phyloP scores from a whole-genome alignment of 2,329 filamentous ascomycete genomes.

The Diaporthe citri region DNA sequence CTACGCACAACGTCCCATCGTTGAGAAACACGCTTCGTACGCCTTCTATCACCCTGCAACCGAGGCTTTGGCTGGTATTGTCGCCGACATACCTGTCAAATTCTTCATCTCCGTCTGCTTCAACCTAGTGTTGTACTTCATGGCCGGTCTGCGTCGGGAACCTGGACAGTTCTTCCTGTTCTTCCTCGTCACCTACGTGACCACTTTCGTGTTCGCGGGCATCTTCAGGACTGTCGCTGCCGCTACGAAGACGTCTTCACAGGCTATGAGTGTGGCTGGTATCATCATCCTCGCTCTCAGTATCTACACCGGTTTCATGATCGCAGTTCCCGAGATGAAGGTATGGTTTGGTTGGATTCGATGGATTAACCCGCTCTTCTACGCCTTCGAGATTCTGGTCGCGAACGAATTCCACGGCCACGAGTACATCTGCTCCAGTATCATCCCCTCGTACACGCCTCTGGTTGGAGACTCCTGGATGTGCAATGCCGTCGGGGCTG shows the following conservation, averaged over 20 bases:
- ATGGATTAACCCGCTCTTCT: constrained; percentile 80
- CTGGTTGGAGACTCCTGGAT: constrained; percentile 61
- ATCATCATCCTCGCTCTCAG: constrained; percentile 71
- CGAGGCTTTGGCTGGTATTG: constrained; percentile 67
- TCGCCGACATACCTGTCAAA: constrained; percentile 70
- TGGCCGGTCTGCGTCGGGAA: constrained; percentile 66
- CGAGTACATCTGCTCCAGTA: constrained; percentile 66
- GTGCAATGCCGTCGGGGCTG: constrained; percentile 66
- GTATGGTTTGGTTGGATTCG: constrained; percentile 83
- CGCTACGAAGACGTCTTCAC: constrained; percentile 73
- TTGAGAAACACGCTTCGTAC: constrained; percentile 62
- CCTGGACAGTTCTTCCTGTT: constrained; percentile 82
- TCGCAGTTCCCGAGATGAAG: constrained; percentile 69
- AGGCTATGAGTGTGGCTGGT: constrained; percentile 66
- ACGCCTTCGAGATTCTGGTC: constrained; percentile 80
- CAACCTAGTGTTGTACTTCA: constrained; percentile 70
- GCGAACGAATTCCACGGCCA: constrained; percentile 78
- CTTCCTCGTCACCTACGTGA: constrained; percentile 76
- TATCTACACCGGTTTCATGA: constrained; percentile 71
- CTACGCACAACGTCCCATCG: constrained; percentile 60
- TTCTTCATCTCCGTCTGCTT: constrained; percentile 63
- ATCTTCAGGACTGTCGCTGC: constrained; percentile 82
- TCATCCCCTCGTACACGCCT: constrained; percentile 61
- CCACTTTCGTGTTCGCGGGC: constrained; percentile 80
- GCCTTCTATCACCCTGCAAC: constrained; percentile 65